Base-by-base conservation (phyloP, 371 early-diverging fungal species). In the Zancudomyces culisetae region DNA sequence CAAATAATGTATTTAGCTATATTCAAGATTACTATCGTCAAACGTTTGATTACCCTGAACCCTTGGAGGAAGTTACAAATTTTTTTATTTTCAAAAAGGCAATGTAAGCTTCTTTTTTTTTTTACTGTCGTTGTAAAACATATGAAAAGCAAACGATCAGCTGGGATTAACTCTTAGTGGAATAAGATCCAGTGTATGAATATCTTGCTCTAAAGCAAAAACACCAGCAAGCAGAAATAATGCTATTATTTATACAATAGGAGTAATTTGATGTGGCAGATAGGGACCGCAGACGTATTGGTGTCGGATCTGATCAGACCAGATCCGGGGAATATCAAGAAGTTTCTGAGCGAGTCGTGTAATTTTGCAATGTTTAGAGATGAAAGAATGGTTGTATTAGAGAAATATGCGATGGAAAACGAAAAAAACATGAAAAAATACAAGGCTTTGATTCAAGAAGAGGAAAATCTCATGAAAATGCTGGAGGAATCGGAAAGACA, bases 291-390 rank as follows among this genome's bases (percentile, higher is more conserved):
- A 10, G 84, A 81, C 54, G 83, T 86, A 61, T 69, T 72, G 35
- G 62, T 83, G 18, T 63, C 78, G 27, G 89, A 88, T 58, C 53
- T 88, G 48, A 59, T 80, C 13, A 73, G 71, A 18, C 89, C 89
- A 0, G 83, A 83, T 53, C 73, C 80, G 0, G 66, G 55, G 0
- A 70, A 77, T 1, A 65, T 81, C 22, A 61, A 78, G 1, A 59
- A 70, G 26, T 71, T 84, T n/a, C 69, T 87, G 23, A 79, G 80
- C 60, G 83, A 74, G 2, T 61, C 86, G 22, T 83, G 86, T 62
- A 88, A 88, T 62, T 87, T 85, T 70, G 79, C 78, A 47, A 87
- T 82, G 69, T 88, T 87, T 61, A 63, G 86, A n/a, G 87, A 85
- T 52, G 83, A 87, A 55, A 69, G 77, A 18, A 68, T 70, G 65